Conservation (phyloP, 306 rosid genomes). For the Cicer judaicum region DNA sequence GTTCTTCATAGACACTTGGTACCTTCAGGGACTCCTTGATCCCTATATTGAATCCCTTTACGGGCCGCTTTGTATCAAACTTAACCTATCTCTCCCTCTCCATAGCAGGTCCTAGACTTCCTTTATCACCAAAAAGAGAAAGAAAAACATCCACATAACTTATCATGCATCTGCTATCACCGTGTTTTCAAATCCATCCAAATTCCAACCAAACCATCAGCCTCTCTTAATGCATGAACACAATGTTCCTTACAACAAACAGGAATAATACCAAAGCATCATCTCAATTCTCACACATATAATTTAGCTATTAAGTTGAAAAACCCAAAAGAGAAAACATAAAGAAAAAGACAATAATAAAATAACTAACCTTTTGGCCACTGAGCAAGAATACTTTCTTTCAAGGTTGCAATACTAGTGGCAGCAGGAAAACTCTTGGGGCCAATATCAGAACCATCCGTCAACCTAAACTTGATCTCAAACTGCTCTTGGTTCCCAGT, state of each 20-base stretch:
- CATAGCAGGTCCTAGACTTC: neutral
- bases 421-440: constrained; percentile 88
- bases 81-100: neutral
- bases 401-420: constrained; percentile 79
- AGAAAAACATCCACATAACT: neutral
- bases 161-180: neutral
- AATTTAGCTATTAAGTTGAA: neutral
- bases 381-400: constrained; percentile 89
- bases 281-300: constrained; percentile 21
- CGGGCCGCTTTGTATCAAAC: neutral
- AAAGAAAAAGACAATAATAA: constrained; percentile 1
- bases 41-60: neutral
- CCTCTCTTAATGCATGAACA: neutral
- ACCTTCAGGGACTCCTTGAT: constrained; percentile 10
- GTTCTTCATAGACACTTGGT: no score
- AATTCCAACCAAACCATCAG: neutral
- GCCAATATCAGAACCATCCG: constrained; percentile 96
- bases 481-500: constrained; percentile 86
- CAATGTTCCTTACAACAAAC: constrained; percentile 17
- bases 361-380: constrained; percentile 91
- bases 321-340: neutral
- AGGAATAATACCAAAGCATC: constrained; percentile 13
- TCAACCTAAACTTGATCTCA: constrained; percentile 91
- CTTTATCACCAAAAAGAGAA: neutral
- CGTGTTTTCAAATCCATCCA: constrained; percentile 4